phyloP scores from a whole-genome alignment of 345 rosid genomes.

The Adansonia digitata region DNA sequence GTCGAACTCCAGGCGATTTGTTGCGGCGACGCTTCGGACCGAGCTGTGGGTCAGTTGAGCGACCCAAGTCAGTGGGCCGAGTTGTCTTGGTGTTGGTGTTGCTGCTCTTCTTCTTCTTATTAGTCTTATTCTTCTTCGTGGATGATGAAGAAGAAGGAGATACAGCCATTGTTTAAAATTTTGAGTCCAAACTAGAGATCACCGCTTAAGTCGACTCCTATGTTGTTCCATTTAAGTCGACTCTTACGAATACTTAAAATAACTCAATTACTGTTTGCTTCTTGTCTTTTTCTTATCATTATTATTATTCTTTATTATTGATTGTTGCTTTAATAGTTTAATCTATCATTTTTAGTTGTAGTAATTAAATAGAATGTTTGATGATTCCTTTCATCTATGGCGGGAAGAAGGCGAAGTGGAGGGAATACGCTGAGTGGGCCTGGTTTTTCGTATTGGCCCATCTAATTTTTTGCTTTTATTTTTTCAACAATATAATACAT shows the following conservation, averaged over 20 bases:
- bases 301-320: background rate
- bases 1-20: conserved; percentile 18
- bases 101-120: background rate
- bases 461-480: background rate
- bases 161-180: background rate
- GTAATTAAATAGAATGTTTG: background rate
- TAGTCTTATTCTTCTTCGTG: background rate
- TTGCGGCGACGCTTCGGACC: conserved; percentile 1
- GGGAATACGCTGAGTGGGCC: background rate
- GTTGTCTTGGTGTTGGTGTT: background rate
- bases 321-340: background rate
- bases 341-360: background rate
- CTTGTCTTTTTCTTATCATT: background rate
- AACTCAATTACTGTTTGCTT: background rate
- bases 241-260: too few relatives aligned
- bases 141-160: background rate
- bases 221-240: too few relatives aligned
- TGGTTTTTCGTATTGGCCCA: background rate
- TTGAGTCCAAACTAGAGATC: background rate
- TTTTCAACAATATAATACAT: too few relatives aligned
- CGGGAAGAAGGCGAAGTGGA: background rate
- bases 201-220: background rate
- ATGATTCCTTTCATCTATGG: background rate
- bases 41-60: background rate
- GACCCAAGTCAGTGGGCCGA: background rate